phyloP scores from a whole-genome alignment of 2,329 filamentous ascomycete genomes.

The Leptographium procerum region DNA sequence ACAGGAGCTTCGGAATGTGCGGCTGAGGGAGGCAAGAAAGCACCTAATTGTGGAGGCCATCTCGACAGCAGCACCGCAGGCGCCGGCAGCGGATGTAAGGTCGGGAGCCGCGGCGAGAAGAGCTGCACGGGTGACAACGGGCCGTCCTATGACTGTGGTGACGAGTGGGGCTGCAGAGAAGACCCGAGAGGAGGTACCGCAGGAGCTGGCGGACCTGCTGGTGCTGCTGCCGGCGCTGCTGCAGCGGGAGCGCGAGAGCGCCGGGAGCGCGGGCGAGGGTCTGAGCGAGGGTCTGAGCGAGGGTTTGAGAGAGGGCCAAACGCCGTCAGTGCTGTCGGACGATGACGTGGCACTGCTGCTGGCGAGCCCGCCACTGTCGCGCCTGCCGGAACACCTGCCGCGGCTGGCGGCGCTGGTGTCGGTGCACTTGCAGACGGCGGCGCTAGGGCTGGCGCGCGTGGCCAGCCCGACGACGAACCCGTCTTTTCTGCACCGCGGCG shows the following conservation, averaged over 20 bases:
- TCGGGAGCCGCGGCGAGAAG: constrained; percentile 4
- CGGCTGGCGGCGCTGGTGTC: constrained; percentile 36
- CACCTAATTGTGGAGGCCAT: constrained; percentile 42
- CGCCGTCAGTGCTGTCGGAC: constrained; percentile 23
- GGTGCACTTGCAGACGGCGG: constrained; percentile 34
- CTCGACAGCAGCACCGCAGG: constrained; percentile 24
- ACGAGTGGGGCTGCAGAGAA: constrained; percentile 15
- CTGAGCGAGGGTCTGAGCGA: constrained; percentile 6
- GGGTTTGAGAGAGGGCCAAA: too few relatives aligned
- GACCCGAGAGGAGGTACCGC: constrained; percentile 14
- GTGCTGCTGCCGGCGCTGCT: constrained; percentile 42
- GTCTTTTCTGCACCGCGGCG: constrained; percentile 45
- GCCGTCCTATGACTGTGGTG: neutral
- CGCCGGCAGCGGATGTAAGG: neutral
- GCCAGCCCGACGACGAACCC: constrained; percentile 38
- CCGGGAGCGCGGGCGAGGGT: neutral
- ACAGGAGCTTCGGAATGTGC: constrained; percentile 38
- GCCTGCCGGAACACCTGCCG: constrained; percentile 36
- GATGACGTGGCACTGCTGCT: constrained; percentile 32
- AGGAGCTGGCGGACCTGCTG: constrained; percentile 38
- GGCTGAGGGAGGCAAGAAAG: constrained; percentile 35
- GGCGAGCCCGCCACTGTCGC: constrained; percentile 35
- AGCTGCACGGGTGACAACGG: constrained; percentile 8
- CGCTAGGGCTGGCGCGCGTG: constrained; percentile 36
- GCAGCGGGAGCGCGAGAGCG: constrained; percentile 15